These are phyloP conservation scores for Cryptosporidium viatorum DNA, from an alignment of 169 alveolate species.

Conservation along the genomic window DNA sequence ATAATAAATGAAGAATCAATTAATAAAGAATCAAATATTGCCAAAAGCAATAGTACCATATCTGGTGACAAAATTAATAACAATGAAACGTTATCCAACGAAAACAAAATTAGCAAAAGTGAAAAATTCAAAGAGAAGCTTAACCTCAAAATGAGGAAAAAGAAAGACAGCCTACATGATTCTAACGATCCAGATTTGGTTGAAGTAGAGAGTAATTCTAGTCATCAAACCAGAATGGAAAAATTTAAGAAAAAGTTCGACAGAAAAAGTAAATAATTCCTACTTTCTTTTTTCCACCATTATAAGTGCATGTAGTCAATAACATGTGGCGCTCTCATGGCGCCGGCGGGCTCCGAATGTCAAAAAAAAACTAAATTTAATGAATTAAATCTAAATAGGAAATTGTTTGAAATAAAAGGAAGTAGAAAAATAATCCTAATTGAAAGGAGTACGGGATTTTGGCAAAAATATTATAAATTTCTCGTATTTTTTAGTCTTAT, in stretches of 20 bases:
- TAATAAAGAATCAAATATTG: not conserved
- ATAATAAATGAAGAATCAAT: not conserved
- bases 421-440: not conserved
- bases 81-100: slow-evolving; percentile 16
- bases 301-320: not conserved
- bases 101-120: slow-evolving; percentile 31
- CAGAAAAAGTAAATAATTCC: not conserved
- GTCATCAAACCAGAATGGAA: slow-evolving; percentile 7
- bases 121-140: slow-evolving; percentile 38
- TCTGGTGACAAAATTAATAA: not conserved
- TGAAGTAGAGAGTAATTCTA: not conserved
- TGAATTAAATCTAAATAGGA: slow-evolving; percentile 3
- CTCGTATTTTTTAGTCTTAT: not conserved
- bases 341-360: not conserved
- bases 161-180: not conserved
- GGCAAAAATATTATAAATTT: not conserved
- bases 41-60: not conserved
- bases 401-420: not conserved
- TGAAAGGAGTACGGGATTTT: not conserved
- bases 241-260: slow-evolving; percentile 7
- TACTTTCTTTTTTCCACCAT: not conserved
- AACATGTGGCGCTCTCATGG: not conserved
- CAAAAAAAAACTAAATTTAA: not conserved
- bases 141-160: slow-evolving; percentile 8
- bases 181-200: not conserved